phyloP scores from a whole-genome alignment of 1,284 basidiomycete genomes.

The Vanrija humicola region DNA sequence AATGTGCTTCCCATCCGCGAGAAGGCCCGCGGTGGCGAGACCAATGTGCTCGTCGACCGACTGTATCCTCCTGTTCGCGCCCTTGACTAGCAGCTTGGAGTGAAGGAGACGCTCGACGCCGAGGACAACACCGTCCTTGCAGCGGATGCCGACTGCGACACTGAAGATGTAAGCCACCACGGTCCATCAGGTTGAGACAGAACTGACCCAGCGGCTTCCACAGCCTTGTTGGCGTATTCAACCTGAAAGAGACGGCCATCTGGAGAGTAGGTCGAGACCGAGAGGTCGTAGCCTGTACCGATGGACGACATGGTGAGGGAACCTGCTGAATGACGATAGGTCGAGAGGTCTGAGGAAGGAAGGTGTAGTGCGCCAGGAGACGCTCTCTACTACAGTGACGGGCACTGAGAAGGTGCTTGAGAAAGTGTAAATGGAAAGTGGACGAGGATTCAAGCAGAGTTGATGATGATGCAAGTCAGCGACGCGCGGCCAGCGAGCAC shows the following conservation, averaged over 20 bases:
- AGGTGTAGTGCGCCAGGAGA: neutral
- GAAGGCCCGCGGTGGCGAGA: conserved; percentile 84
- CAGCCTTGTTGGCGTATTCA: conserved; percentile 97
- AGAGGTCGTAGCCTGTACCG: conserved; percentile 97
- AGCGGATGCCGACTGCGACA: conserved; percentile 83
- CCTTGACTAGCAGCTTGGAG: conserved; percentile 92
- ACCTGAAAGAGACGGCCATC: conserved; percentile 99
- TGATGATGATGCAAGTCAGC: neutral
- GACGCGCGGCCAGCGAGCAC: neutral
- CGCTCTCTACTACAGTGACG: neutral
- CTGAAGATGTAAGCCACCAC: conserved; percentile 48
- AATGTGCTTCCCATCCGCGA: conserved; percentile 90
- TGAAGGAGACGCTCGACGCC: conserved; percentile 98
- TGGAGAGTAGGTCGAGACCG: conserved; percentile 96
- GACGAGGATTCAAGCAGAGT: neutral
- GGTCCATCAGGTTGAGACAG: neutral
- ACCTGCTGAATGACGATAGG: neutral
- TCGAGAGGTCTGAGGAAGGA: neutral
- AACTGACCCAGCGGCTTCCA: conserved; percentile 89
- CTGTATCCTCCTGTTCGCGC: conserved; percentile 87
- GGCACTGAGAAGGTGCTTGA: neutral
- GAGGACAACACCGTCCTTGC: conserved; percentile 88
- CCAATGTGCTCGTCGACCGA: conserved; percentile 91
- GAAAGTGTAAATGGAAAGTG: neutral
- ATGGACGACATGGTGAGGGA: conserved; percentile 77